These are phyloP conservation scores for Acanthamoeba sp. DNA, from an alignment of 208 protist species.

Conservation along the genomic window DNA sequence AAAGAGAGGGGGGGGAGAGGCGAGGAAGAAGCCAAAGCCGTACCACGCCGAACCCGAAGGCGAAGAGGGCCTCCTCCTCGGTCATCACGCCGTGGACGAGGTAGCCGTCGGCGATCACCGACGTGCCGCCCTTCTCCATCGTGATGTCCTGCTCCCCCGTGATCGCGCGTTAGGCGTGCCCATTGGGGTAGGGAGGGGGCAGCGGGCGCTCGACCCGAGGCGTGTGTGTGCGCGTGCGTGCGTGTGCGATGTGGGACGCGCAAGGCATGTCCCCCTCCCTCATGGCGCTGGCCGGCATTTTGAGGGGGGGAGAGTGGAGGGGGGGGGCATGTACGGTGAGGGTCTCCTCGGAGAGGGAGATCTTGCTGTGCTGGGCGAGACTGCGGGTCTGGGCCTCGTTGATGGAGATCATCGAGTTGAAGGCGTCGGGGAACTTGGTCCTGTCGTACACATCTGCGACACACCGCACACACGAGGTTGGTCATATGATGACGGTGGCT, in stretches of 20 bases:
- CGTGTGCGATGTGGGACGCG: not conserved
- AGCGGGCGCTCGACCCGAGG: not conserved
- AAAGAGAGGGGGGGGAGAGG: not conserved
- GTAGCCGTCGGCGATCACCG: slow-evolving; percentile 63
- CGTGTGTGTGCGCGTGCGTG: not conserved
- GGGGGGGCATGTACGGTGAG: not conserved
- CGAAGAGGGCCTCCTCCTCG: slow-evolving; percentile 68
- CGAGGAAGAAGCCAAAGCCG: too few species aligned
- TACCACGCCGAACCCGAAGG: slow-evolving; percentile 54
- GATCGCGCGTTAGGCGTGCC: too few species aligned
- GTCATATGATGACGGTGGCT: too few species aligned
- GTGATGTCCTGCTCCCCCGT: slow-evolving; percentile 59
- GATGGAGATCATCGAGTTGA: slow-evolving; percentile 71
- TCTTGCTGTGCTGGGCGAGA: slow-evolving; percentile 63
- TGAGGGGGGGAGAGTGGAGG: not conserved
- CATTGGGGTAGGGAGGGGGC: too few species aligned
- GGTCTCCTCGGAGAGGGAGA: slow-evolving; percentile 51
- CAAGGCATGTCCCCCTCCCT: not conserved
- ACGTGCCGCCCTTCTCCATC: slow-evolving; percentile 69
- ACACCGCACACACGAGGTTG: not conserved
- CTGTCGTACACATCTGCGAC: slow-evolving; percentile 53
- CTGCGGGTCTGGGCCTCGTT: slow-evolving; percentile 68
- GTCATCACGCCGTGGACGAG: slow-evolving; percentile 58
- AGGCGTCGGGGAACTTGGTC: slow-evolving; percentile 54
- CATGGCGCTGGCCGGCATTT: not conserved